phyloP scores from a whole-genome alignment of 2,329 filamentous ascomycete genomes.

The Trichoderma koningiopsis region DNA sequence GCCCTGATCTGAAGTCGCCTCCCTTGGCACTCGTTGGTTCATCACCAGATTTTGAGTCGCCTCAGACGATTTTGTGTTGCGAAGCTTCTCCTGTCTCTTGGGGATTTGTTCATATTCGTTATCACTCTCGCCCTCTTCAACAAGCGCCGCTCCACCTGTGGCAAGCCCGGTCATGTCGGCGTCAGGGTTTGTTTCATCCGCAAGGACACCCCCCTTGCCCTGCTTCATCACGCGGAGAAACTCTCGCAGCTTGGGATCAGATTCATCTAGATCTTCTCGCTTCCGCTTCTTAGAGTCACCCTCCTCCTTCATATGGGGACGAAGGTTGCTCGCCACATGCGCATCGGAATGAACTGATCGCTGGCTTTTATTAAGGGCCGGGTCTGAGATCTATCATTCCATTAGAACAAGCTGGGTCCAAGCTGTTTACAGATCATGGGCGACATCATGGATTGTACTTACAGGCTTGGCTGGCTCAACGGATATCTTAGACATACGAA shows the following conservation, averaged over 20 bases:
- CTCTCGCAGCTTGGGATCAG: slow-evolving; percentile 81
- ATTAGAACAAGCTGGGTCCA: slow-evolving; percentile 34
- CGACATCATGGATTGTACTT: slow-evolving; percentile 34
- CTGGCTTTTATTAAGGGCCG: slow-evolving; percentile 39
- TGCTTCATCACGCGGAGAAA: slow-evolving; percentile 82
- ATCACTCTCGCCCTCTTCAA: slow-evolving; percentile 64
- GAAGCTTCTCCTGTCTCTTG: slow-evolving; percentile 53
- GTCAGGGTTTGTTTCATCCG: slow-evolving; percentile 35
- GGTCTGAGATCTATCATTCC: slow-evolving; percentile 51
- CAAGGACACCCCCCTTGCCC: slow-evolving; percentile 40
- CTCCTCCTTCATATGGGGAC: slow-evolving; percentile 33
- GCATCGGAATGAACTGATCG: slow-evolving; percentile 33
- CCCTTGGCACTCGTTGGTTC: slow-evolving; percentile 23
- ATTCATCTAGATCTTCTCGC: slow-evolving; percentile 57
- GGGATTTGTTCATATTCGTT: slow-evolving; percentile 73
- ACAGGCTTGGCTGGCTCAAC: slow-evolving; percentile 88
- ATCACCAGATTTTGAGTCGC: slow-evolving; percentile 25
- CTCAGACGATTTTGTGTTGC: slow-evolving; percentile 37
- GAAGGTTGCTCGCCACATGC: slow-evolving; percentile 26
- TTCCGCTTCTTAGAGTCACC: slow-evolving; percentile 67
- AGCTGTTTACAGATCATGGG: slow-evolving; percentile 28
- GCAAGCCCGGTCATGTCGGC: slow-evolving; percentile 29
- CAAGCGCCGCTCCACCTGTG: slow-evolving; percentile 38
- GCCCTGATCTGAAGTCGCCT: slow-evolving; percentile 16
- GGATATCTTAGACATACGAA: slow-evolving; percentile 90